Conservation (phyloP, 1,139 yeast species). For the Nakaseomyces kungkrabaensis region DNA sequence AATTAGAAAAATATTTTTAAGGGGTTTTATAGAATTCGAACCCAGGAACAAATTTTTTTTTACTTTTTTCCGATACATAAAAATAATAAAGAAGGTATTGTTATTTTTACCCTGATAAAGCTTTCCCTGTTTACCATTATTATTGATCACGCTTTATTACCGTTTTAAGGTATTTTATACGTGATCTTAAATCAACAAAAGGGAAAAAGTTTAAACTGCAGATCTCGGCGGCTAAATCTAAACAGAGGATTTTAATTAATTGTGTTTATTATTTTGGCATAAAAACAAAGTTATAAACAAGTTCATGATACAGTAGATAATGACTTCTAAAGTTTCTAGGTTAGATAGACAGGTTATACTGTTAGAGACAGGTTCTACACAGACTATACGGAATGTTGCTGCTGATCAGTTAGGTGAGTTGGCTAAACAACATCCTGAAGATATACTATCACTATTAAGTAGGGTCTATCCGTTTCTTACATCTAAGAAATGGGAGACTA, state of each 20-base stretch:
- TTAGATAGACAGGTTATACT: conserved; percentile 68
- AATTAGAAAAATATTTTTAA: no score
- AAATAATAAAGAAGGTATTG: no score
- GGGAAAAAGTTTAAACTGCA: neutral
- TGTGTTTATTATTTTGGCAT: no score
- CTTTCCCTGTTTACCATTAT: no score
- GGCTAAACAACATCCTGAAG: conserved; percentile 93
- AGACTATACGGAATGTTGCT: conserved; percentile 88
- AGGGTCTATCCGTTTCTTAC: conserved; percentile 84
- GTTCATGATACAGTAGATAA: conserved; percentile 3
- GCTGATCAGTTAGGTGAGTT: conserved; percentile 95
- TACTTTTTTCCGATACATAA: no score
- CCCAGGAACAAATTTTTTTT: no score
- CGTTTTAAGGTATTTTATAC: neutral
- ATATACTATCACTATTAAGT: conserved; percentile 69
- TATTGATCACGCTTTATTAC: neutral
- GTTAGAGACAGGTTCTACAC: conserved; percentile 91
- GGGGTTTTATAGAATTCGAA: no score
- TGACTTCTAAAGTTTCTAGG: conserved; percentile 33
- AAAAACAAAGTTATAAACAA: no score
- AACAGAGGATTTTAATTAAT: no score
- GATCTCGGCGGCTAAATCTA: neutral
- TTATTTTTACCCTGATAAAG: no score
- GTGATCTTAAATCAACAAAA: neutral
- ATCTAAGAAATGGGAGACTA: conserved; percentile 87